Base-by-base conservation (phyloP, 208 protist genomes). In the Crithidia bombi region DNA sequence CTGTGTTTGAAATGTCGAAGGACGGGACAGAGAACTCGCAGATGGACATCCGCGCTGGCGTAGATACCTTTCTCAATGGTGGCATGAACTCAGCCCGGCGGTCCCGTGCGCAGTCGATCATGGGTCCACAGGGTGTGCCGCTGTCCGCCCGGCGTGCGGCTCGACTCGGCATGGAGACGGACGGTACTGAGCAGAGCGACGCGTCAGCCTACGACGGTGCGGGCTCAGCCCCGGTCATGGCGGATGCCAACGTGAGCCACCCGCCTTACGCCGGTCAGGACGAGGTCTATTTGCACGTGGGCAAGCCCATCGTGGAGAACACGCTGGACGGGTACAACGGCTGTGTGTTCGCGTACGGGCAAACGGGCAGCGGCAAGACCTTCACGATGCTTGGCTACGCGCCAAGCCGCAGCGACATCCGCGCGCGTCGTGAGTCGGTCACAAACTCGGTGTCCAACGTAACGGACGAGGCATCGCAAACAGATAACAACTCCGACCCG, bases 331-430 rank as follows among this genome's bases (percentile, higher is more conserved):
- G 94, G 39, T 92, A 90, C 75, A 93, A 97, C 82, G 89, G 81
- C 32, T 91, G 89, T 56, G 75, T 98, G 46, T 97, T 97, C 63
- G 92, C 91, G 14, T 97, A 97, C 76, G 93, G 93, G 12, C 88
- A 94, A 75, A 98, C 95, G 0, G 86, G 86, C 52, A 86, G 81
- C 50, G 96, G 96, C 75, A 98, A 98, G 75, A 97, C 96, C 19
- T 96, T 96, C 81, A 97, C 96, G 23, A 98, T 98, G 84, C 76
- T 95, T 25, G 94, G 95, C 41, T 90, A 91, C 68, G 73, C 78
- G 7, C 86, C 89, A 35, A 79, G 52, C 32, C 69, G 58, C 38
- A 74, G 57, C 62, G 79, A 79, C 43, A 59, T 69, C 21, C 62
- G 47, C 38, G 68, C 59, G 2, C 68, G 68, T 2, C 38, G 44